Percentiles rank a stretch among this genome's conserved stretches.
Conservation (phyloP, 169 alveolate genomes). For the Cryptosporidium parvum region DNA sequence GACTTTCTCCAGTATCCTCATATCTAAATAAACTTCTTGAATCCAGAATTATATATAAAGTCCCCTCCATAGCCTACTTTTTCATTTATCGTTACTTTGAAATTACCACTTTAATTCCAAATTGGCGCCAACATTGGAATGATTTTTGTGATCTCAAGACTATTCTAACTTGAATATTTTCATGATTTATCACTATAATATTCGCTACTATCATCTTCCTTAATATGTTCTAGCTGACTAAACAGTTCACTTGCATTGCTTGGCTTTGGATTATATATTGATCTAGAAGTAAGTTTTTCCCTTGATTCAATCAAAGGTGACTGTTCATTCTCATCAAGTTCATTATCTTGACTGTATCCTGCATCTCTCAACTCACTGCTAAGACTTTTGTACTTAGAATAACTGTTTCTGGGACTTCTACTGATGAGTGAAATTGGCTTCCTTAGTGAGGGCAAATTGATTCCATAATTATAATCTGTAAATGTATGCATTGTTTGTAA, state of each 20-base stretch:
- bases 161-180: background rate
- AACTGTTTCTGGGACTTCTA: background rate
- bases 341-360: conserved; percentile 18
- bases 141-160: background rate
- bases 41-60: conserved; percentile 49
- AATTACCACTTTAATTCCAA: background rate
- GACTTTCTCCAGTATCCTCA: background rate
- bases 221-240: conserved; percentile 14
- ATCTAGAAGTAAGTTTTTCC: background rate
- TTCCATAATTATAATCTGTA: conserved; percentile 14
- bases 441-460: conserved; percentile 47
- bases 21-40: conserved; percentile 40
- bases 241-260: conserved; percentile 13
- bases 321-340: conserved; percentile 38
- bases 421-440: conserved; percentile 33
- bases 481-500: conserved; percentile 53
- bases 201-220: conserved; percentile 46
- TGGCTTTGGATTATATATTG: conserved; percentile 39
- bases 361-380: conserved; percentile 28
- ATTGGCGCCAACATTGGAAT: background rate
- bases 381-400: conserved; percentile 18
- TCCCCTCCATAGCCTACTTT: conserved; percentile 19
- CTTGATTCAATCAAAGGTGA: conserved; percentile 23
- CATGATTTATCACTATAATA: conserved; percentile 42
- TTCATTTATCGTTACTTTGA: background rate